A percentile compares a stretch with the other conserved stretches of the same genome.
phyloP scores from a whole-genome alignment of 2,329 filamentous ascomycete species.

The Pseudogymnoascus sp. region DNA sequence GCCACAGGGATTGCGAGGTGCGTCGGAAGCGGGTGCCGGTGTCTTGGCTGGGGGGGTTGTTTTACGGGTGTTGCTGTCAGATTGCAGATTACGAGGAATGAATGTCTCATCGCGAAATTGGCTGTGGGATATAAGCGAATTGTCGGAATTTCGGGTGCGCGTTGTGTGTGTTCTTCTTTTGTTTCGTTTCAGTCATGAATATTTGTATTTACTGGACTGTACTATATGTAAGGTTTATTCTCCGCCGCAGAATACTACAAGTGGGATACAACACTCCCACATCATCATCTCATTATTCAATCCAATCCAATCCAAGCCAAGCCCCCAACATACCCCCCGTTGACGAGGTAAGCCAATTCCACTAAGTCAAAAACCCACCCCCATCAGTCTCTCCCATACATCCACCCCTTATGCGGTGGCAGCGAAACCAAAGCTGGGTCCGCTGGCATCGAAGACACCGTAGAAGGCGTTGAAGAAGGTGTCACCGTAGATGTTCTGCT shows the following conservation, averaged over 20 bases:
- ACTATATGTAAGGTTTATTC: neutral
- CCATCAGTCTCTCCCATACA: neutral
- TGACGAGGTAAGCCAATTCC: neutral
- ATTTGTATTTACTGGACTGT: neutral
- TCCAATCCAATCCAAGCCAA: neutral
- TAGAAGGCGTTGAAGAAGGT: conserved; percentile 30
- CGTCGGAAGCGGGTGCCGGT: neutral
- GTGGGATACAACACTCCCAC: neutral
- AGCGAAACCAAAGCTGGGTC: conserved; percentile 26
- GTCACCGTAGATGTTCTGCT: conserved; percentile 28
- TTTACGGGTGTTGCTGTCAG: neutral
- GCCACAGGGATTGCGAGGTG: neutral
- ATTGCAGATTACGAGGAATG: neutral
- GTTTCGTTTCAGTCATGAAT: neutral
- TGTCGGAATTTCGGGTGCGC: neutral
- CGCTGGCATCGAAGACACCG: conserved; percentile 24
- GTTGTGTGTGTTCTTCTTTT: neutral
- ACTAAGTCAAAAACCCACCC: neutral
- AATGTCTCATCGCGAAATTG: neutral
- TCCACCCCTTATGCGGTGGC: conserved; percentile 16
- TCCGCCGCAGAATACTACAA: neutral
- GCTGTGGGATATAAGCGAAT: neutral
- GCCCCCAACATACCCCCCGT: neutral
- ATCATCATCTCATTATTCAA: neutral
- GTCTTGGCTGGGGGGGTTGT: neutral